A percentile compares a stretch with the other conserved stretches of the same genome.
phyloP scores from a whole-genome alignment of 2,329 filamentous ascomycete species.

The Tolypocladium paradoxum region DNA sequence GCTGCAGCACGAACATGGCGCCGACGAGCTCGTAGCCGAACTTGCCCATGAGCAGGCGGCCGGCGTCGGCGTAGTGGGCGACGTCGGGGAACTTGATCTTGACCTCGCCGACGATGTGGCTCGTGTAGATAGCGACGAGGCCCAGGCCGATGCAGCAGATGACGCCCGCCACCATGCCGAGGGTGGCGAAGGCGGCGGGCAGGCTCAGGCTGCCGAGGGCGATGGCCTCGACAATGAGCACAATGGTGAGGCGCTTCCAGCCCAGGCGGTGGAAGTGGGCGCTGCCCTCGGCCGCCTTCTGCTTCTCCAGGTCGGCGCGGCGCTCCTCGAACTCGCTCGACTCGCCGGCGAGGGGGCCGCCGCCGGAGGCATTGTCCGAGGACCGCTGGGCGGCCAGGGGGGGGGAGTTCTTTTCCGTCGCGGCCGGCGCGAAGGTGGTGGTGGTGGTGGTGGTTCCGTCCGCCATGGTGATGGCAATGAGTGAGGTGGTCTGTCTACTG shows the following conservation, averaged over 20 bases:
- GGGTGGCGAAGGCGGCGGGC: slow-evolving; percentile 38
- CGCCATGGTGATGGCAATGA: not conserved
- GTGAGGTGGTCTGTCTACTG: not conserved
- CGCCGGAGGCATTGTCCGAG: slow-evolving; percentile 15
- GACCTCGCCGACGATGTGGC: slow-evolving; percentile 34
- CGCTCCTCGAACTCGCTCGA: slow-evolving; percentile 26
- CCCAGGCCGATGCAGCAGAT: slow-evolving; percentile 31
- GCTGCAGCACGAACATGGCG: slow-evolving; percentile 48
- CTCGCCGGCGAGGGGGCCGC: slow-evolving; percentile 17
- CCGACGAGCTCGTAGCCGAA: slow-evolving; percentile 53
- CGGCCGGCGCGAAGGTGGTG: not conserved
- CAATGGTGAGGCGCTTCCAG: slow-evolving; percentile 45
- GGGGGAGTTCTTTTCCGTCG: not conserved
- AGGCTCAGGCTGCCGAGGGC: slow-evolving; percentile 42
- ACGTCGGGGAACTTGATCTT: slow-evolving; percentile 44
- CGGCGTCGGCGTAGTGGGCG: slow-evolving; percentile 58
- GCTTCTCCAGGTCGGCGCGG: slow-evolving; percentile 32
- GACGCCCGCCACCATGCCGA: slow-evolving; percentile 42
- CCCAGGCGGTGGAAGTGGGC: slow-evolving; percentile 42
- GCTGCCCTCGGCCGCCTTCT: slow-evolving; percentile 32
- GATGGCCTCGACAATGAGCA: slow-evolving; percentile 47
- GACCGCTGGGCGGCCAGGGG: not conserved
- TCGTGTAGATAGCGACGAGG: slow-evolving; percentile 36
- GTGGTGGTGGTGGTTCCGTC: not conserved
- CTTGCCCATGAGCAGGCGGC: slow-evolving; percentile 47